phyloP scores from a whole-genome alignment of 2,329 filamentous ascomycete genomes.

The Epichloe aotearoae region DNA sequence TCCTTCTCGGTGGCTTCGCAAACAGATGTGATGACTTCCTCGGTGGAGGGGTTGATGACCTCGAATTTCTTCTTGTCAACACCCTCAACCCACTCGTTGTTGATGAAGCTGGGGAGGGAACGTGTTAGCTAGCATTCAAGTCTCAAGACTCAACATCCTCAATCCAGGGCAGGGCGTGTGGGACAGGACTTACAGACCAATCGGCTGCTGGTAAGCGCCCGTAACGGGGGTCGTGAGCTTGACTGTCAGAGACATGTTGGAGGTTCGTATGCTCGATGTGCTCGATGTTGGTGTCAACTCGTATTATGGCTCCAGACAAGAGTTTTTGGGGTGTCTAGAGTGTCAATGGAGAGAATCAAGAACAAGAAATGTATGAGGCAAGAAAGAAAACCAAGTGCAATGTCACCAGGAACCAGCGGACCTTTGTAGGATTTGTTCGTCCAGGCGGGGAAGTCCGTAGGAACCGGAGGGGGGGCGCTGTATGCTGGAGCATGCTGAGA shows the following conservation, averaged over 20 bases:
- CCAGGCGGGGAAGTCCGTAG: not conserved
- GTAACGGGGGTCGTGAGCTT: slow-evolving; percentile 57
- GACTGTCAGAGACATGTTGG: slow-evolving; percentile 35
- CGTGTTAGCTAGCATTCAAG: not conserved
- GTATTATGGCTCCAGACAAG: not conserved
- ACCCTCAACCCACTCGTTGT: slow-evolving; percentile 72
- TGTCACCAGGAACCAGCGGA: not conserved
- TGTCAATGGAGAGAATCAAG: not conserved
- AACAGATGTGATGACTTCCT: slow-evolving; percentile 74
- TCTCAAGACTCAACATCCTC: not conserved
- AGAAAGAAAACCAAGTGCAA: not conserved
- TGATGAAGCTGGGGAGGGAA: slow-evolving; percentile 55
- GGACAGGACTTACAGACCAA: slow-evolving; percentile 40
- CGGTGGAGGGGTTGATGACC: slow-evolving; percentile 76
- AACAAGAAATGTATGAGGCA: not conserved
- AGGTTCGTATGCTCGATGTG: not conserved
- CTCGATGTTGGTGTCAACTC: not conserved
- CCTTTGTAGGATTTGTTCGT: not conserved
- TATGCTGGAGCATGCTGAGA: not conserved
- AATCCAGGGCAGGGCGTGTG: not conserved
- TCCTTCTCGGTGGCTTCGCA: slow-evolving; percentile 82
- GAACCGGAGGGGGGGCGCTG: not conserved
- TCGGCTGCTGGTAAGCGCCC: slow-evolving; percentile 45
- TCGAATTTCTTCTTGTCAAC: slow-evolving; percentile 85
- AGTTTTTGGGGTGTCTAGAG: not conserved